Evolutionary conservation across 1,284 basidiomycete genomes (phyloP), one percentile per base, ranked within the genome.

Genomic region (Tranzscheliella williamsii): DNA sequence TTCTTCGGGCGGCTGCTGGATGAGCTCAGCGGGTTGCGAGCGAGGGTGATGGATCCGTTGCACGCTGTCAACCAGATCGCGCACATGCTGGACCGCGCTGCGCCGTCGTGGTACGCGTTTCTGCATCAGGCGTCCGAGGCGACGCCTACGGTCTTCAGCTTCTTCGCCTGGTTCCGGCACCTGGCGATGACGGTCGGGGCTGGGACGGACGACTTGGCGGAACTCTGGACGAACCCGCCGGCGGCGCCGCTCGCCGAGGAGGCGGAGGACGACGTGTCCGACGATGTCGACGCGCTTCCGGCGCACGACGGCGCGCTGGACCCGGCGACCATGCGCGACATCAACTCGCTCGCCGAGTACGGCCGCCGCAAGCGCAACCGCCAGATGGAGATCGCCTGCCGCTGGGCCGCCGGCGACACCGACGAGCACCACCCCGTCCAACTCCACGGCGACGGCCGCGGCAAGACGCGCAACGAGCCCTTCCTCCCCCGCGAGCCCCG

Each of bases 401-500:
- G 70, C 26, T 76, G 73, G 73, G 70, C 69, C 15, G 70, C 72
- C 1, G 73, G 73, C 23, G 69, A 74, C 31, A 61, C 67, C 7
- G 73, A 76, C 32, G 68, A 57, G 26, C 67, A 73, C 46, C 64
- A 67, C 22, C 47, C 56, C 4, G 48, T 73, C 31, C 73, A 73
- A 37, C 52, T 75, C 27, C 64, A 60, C 30, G 73, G 73, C 35
- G 67, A 67, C 33, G 69, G 67, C 12, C 46, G 38, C 6, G 72
- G 70, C 21, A 65, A 53, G 39, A 74, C 67, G n/a, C 41, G 72
- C 21, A 54, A 38, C 30, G 69, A 72, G 24, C 63, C 66, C 24
- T 72, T 65, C 43, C 23, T 72, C 18, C 69, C 69, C 11, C 45
- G 64, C n/a, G 69, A 72, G 33, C 61, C 69, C 17, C 24, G 55